phyloP scores from a whole-genome alignment of 179 eudicot genomes.

The Heliamphora ciliata region DNA sequence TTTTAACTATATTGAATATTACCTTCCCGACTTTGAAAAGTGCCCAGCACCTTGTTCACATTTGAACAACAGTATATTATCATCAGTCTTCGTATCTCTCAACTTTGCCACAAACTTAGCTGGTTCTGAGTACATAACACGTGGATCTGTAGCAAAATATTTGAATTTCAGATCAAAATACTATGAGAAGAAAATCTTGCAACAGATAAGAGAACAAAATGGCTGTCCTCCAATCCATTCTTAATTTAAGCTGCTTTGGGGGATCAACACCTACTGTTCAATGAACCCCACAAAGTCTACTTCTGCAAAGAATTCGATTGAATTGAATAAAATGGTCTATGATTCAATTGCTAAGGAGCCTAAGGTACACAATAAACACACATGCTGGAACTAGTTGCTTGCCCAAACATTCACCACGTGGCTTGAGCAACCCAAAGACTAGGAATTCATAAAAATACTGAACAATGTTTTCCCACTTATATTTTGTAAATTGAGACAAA shows the following conservation, averaged over 20 bases:
- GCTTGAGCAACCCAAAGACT: background rate
- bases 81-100: slow-evolving; percentile 74
- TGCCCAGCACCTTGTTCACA: slow-evolving; percentile 91
- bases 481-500: background rate
- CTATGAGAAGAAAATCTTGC: background rate
- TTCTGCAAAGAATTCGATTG: background rate
- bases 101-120: slow-evolving; percentile 88
- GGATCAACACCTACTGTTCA: background rate
- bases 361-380: background rate
- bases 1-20: slow-evolving; percentile 2
- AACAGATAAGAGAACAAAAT: slow-evolving; percentile 10
- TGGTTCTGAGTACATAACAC: slow-evolving; percentile 89
- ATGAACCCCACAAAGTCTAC: background rate
- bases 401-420: background rate
- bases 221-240: background rate
- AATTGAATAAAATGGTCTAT: background rate
- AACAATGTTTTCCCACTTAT: background rate
- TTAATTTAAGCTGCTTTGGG: background rate
- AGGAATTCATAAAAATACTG: background rate
- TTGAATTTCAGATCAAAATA: background rate
- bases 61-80: slow-evolving; percentile 68
- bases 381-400: background rate
- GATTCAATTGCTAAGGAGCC: background rate
- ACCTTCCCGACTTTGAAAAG: slow-evolving; percentile 90
- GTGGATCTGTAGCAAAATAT: slow-evolving; percentile 54